Conservation (phyloP, 108 stramenopile genomes). For the Skeletonema potamos region DNA sequence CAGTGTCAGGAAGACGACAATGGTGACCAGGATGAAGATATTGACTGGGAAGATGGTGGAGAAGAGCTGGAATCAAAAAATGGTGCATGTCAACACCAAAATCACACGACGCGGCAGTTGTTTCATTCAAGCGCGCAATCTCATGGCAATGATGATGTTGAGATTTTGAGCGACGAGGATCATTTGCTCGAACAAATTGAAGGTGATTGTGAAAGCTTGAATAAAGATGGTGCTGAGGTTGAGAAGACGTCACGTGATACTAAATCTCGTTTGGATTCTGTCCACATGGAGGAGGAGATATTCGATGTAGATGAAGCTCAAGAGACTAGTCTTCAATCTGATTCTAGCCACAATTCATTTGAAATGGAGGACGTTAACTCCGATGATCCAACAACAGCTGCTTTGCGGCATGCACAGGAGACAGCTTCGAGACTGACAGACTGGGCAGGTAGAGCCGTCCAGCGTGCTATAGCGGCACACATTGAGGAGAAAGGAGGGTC, state of each 20-base stretch:
- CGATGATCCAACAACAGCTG: constrained; percentile 52
- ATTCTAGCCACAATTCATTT: not conserved
- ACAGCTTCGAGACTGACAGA: constrained; percentile 83
- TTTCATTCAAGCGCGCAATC: not conserved
- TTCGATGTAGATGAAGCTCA: not conserved
- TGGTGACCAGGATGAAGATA: constrained; percentile 18
- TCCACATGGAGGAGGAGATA: not conserved
- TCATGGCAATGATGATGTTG: not conserved
- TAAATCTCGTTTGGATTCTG: not conserved
- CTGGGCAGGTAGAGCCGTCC: constrained; percentile 93
- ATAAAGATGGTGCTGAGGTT: not conserved
- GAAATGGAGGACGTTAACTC: constrained; percentile 17
- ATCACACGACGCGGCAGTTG: not conserved
- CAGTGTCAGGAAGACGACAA: constrained; percentile 4
- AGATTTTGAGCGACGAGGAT: not conserved
- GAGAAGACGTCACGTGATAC: not conserved
- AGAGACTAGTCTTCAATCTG: not conserved
- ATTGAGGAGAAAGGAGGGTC: constrained; percentile 38
- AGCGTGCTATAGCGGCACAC: constrained; percentile 80
- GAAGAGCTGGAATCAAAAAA: not conserved
- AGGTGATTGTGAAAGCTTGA: not conserved
- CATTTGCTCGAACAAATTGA: not conserved
- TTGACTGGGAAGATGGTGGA: constrained; percentile 43
- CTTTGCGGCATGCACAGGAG: constrained; percentile 74
- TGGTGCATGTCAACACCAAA: too few relatives aligned